These are phyloP conservation scores for Phytophthora cryptogea DNA, from an alignment of 352 stramenopile genomes.

Conservation along the genomic window DNA sequence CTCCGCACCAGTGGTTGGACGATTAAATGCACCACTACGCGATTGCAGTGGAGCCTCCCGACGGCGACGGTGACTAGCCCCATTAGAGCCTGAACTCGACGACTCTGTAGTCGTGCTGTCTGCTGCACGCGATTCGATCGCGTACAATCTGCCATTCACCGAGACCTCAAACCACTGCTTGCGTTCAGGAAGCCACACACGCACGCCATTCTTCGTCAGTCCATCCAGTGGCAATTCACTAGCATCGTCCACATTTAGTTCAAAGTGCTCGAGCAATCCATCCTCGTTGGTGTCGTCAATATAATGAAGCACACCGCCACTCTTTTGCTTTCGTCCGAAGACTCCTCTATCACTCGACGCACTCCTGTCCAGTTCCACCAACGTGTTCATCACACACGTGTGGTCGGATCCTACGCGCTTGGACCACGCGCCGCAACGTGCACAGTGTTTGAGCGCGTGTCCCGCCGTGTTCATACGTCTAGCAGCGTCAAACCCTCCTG, in stretches of 20 bases:
- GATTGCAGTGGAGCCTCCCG: slow-evolving; percentile 23
- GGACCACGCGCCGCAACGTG: slow-evolving; percentile 49
- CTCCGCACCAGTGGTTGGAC: slow-evolving; percentile 44
- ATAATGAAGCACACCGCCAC: slow-evolving; percentile 16
- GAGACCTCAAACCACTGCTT: slow-evolving; percentile 84
- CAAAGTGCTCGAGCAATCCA: slow-evolving; percentile 47
- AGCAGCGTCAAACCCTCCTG: slow-evolving; percentile 67
- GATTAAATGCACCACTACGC: slow-evolving; percentile 72
- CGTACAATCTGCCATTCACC: slow-evolving; percentile 77
- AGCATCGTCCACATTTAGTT: slow-evolving; percentile 43
- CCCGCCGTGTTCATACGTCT: slow-evolving; percentile 59
- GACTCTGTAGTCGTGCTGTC: slow-evolving; percentile 1
- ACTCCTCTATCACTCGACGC: slow-evolving; percentile 6
- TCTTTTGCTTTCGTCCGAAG: slow-evolving; percentile 9
- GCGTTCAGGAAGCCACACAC: slow-evolving; percentile 73
- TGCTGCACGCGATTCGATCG: slow-evolving; percentile 52
- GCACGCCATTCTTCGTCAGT: slow-evolving; percentile 83
- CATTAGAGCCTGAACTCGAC: slow-evolving; percentile 10
- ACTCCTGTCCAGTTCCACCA: slow-evolving; percentile 23
- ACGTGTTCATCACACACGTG: slow-evolving; percentile 42
- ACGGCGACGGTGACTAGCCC: slow-evolving; percentile 18
- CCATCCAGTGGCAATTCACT: slow-evolving; percentile 60
- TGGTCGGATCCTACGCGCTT: slow-evolving; percentile 52
- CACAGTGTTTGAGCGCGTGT: slow-evolving; percentile 72
- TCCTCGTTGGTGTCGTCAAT: slow-evolving; percentile 30